These are phyloP conservation scores for Argentina anserina DNA, from an alignment of 306 rosid species.

Conservation along the genomic window DNA sequence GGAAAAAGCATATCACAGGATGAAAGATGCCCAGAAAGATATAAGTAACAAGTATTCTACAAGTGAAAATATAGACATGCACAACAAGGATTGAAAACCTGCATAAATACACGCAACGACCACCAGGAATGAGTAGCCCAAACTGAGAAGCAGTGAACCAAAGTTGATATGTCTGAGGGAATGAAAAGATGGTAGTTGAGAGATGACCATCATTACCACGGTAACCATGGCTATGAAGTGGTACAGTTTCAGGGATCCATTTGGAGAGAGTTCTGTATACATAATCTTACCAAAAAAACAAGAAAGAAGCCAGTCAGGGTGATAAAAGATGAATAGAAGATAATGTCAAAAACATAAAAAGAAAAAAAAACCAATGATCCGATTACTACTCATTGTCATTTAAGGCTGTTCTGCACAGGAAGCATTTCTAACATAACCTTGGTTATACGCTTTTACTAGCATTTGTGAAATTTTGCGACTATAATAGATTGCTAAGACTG, in stretches of 20 bases:
- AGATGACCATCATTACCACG: conserved; percentile 61
- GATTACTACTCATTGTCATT: background rate
- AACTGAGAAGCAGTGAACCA: conserved; percentile 62
- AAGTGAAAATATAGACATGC: background rate
- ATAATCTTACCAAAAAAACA: conserved; percentile 45
- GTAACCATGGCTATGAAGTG: conserved; percentile 95
- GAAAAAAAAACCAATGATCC: background rate
- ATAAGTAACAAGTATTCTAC: background rate
- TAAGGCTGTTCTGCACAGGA: background rate
- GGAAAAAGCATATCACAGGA: background rate
- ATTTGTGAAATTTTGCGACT: background rate
- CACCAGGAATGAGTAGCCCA: conserved; percentile 68
- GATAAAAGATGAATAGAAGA: background rate
- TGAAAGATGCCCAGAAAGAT: background rate
- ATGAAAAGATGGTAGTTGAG: conserved; percentile 89
- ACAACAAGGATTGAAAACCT: conserved; percentile 32
- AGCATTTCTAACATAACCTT: background rate
- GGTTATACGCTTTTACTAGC: background rate
- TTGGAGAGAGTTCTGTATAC: conserved; percentile 59
- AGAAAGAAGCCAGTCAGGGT: background rate
- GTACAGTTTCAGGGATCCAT: conserved; percentile 76
- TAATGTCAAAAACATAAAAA: background rate
- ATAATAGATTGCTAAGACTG: background rate
- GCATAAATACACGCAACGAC: conserved; percentile 74
- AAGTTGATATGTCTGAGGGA: conserved; percentile 83